These are phyloP conservation scores for Epichloe brachyelytri DNA, from an alignment of 2,329 filamentous ascomycete genomes.

Conservation along the genomic window DNA sequence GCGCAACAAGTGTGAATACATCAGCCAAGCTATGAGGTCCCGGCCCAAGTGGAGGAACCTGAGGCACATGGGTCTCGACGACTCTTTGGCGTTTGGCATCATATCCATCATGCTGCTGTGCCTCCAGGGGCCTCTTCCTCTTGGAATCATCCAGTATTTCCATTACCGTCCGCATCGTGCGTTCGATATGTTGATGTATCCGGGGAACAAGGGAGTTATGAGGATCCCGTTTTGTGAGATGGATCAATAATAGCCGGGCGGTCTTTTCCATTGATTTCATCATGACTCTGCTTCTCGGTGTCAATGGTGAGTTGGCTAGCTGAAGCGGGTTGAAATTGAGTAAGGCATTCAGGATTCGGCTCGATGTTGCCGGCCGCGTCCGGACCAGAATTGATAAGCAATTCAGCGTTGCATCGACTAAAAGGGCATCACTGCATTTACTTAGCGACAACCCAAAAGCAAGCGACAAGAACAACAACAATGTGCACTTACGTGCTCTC, in stretches of 20 bases:
- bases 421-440: conserved; percentile 58
- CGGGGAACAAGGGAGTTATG: conserved; percentile 61
- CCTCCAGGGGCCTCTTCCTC: conserved; percentile 63
- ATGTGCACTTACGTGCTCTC: conserved; percentile 57
- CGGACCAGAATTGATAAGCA: conserved; percentile 73
- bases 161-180: conserved; percentile 62
- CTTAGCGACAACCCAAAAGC: conserved; percentile 4
- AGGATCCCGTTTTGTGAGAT: conserved; percentile 75
- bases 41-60: conserved; percentile 56
- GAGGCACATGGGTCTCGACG: conserved; percentile 28
- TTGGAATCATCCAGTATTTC: conserved; percentile 69
- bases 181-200: conserved; percentile 80
- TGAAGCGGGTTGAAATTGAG: conserved; percentile 87
- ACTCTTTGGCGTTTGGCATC: conserved; percentile 79
- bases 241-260: conserved; percentile 67
- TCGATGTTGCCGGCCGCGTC: conserved; percentile 65
- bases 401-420: conserved; percentile 87
- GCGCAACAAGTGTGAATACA: conserved; percentile 70
- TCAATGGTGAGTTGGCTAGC: conserved; percentile 63
- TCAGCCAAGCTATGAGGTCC: conserved; percentile 71
- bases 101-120: conserved; percentile 56
- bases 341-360: conserved; percentile 73
- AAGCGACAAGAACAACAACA: background rate
- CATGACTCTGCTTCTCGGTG: conserved; percentile 65
- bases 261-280: conserved; percentile 94